Base-by-base conservation (phyloP, 1,139 yeast species). In the Zygoascus meyerae region DNA sequence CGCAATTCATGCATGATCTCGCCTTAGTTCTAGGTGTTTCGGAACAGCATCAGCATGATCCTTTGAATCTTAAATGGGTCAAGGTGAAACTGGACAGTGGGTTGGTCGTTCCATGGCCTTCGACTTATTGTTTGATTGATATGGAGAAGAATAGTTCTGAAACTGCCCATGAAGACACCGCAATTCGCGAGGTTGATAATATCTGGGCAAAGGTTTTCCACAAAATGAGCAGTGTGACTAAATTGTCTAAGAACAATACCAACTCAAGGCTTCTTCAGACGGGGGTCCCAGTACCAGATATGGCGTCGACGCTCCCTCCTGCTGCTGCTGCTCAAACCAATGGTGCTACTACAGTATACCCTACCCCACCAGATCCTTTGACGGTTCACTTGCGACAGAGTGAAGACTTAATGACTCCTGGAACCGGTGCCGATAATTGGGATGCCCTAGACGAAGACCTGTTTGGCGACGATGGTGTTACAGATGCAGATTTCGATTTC, bases 1-100 rank as follows among this genome's bases (percentile, higher is more conserved):
- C 72, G 4, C 69, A 69, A 18, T 63, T 85, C 7, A 55, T 76
- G 11, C 67, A 70, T 31, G 69, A 81, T 9, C 60, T 40, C 16
- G 30, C 17, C 11, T 36, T 40, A 6, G 14, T 33, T n/a, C 18
- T 11, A 3, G 31, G 34, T 9, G 9, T 40, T 11, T 15, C 43
- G 2, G 43, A 35, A 14, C 11, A 30, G n/a, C 16, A 21, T 7
- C 26, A 28, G 11, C n/a, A n/a, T 21, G 21, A 17, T n/a, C 10
- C 21, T 4, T 35, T 52, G n/a, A 55, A 59, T 44, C 55, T 48
- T 31, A 55, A 54, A 12, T 50, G 55, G 52, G 50, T 47, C 12
- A 46, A 45, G 46, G 47, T 44, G 43, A 55, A 35, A 54, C 51
- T 48, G 45, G 52, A 37, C 51, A n/a, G 14, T 9, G 46, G 33